Evolutionary conservation across 306 rosid species (phyloP).

Genomic region (Betula pendula): DNA sequence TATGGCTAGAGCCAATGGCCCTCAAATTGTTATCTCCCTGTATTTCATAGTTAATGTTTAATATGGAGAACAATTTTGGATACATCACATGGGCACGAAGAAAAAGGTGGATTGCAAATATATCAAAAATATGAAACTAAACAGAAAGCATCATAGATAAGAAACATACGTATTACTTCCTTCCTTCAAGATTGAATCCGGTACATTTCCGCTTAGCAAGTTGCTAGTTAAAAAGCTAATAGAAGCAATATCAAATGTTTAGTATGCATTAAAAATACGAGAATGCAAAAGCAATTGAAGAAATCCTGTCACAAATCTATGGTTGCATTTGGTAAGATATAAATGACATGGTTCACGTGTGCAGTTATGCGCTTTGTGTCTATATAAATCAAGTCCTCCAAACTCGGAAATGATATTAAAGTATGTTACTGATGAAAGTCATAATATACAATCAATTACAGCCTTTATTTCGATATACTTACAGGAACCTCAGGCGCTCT

Average conservation of each 20-base stretch:
- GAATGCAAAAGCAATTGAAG: constrained; percentile 11
- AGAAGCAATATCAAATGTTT: constrained; percentile 27
- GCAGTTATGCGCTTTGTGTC: not conserved
- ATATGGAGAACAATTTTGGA: not conserved
- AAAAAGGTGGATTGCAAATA: not conserved
- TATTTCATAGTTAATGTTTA: not conserved
- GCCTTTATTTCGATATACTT: constrained; percentile 31
- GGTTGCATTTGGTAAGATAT: not conserved
- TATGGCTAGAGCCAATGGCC: not conserved
- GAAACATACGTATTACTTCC: constrained; percentile 76
- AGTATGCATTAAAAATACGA: constrained; percentile 19
- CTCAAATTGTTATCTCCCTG: not conserved
- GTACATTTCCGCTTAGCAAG: constrained; percentile 63
- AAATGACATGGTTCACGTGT: not conserved
- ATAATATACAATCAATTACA: not conserved
- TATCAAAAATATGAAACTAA: constrained; percentile 11
- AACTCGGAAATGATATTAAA: not conserved
- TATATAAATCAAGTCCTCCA: not conserved
- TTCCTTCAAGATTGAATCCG: constrained; percentile 58
- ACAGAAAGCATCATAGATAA: constrained; percentile 20
- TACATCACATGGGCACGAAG: not conserved
- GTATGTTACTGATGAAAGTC: not conserved
- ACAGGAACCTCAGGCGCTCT: constrained; percentile 57
- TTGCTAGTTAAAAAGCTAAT: constrained; percentile 74
- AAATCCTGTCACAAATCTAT: not conserved